Conservation (phyloP, 2,329 filamentous ascomycete genomes). For the Tolypocladium ovalisporum region DNA sequence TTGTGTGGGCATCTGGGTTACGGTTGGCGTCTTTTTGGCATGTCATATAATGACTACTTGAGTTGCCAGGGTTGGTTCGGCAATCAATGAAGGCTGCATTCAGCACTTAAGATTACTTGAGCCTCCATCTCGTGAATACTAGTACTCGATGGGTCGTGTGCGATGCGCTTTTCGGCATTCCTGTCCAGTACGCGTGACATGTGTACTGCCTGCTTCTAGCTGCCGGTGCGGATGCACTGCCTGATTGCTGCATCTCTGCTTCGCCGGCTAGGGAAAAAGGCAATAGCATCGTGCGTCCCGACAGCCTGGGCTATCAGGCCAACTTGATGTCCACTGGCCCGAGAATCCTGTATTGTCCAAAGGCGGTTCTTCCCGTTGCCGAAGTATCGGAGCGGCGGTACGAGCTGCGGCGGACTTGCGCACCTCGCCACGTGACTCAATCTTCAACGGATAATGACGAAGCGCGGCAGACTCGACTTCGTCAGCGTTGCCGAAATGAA, state of each 20-base stretch:
- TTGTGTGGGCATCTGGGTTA: slow-evolving; percentile 27
- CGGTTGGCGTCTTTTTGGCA: slow-evolving; percentile 34
- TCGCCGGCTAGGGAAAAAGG: neutral
- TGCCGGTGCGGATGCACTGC: no score
- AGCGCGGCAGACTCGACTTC: no score
- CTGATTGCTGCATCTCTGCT: no score
- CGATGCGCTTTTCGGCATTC: no score
- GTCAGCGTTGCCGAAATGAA: neutral
- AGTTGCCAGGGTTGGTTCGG: slow-evolving; percentile 20
- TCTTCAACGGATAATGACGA: neutral
- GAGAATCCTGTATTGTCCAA: neutral
- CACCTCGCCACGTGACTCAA: neutral
- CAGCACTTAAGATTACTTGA: neutral
- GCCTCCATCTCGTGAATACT: neutral
- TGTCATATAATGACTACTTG: slow-evolving; percentile 26
- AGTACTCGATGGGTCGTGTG: neutral
- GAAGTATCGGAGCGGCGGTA: neutral
- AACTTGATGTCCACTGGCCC: neutral
- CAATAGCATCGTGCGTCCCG: neutral
- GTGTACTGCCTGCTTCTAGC: no score
- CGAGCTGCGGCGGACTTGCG: neutral
- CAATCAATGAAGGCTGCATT: slow-evolving; percentile 17
- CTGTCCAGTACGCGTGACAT: no score
- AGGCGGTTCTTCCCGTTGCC: neutral
- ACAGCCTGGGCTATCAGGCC: neutral